Evolutionary conservation across 2,329 filamentous ascomycete genomes (phyloP), one percentile per base, ranked within the genome.

Genomic region (Monilinia aucupariae): DNA sequence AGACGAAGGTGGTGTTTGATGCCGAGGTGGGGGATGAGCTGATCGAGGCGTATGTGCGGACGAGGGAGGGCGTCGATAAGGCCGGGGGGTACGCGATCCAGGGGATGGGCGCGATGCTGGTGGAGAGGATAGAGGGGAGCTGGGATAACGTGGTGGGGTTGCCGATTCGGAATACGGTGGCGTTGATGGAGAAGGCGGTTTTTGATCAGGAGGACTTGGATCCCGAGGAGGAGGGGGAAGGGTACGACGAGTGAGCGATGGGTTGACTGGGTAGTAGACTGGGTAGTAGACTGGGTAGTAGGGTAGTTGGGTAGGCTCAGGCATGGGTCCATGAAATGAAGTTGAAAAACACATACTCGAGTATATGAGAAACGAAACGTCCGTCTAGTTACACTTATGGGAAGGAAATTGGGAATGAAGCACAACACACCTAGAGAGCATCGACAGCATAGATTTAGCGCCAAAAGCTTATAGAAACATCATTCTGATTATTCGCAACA

Each of bases 21-120:
- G 76, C 80, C 64, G 83, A 82, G 50, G 80, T 87, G 5, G 85
- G 85, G 17, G 93, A 99, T 77, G 92, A 96, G 64, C 83, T 96
- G 68, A 97, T 80, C 91, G 94, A 27, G 90, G 68, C 79, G 6
- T 92, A 92, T 73, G 88, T 92, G 64, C 83, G 81, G 72, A 97
- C 93, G 27, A 82, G 93, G 62, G 94, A 99, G 79, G 94, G 94
- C 2, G 92, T 86, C 13, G 94, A 97, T 76, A 99, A 97, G 80
- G 94, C 94, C 0, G 94, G 94, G 2, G 94, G 94, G 0, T 99
- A 99, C 76, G 94, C 91, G 1, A 84, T 99, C 60, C 94, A 99
- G 76, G 94, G 93, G 0, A 80, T 93, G 13, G 94, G 90, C 1
- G 88, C 90, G 10, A 86, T 97, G 74, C 76, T 99, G 63, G 86